Percentiles rank a stretch among this genome's conserved stretches.
Evolutionary conservation across 352 stramenopile genomes (phyloP).

Genomic region (Nothophytophthora sp.): DNA sequence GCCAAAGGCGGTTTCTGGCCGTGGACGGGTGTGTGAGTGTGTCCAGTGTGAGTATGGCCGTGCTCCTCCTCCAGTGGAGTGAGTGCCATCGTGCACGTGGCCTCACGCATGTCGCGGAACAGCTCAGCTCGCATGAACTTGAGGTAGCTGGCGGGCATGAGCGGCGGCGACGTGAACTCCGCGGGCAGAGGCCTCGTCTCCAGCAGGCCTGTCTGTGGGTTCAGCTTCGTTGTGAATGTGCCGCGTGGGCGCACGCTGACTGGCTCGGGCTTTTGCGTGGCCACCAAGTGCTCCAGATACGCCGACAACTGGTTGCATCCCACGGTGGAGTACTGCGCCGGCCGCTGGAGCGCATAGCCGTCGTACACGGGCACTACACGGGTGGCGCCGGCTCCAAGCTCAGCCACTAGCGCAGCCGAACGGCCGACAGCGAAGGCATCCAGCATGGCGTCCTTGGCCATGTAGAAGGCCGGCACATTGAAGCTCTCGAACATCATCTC

Average conservation of each 20-base stretch:
- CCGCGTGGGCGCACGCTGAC: conserved; percentile 59
- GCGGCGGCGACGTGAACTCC: conserved; percentile 38
- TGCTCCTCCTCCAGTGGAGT: conserved; percentile 51
- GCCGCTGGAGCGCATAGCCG: conserved; percentile 84
- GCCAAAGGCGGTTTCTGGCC: conserved; percentile 19
- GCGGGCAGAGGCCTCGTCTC: conserved; percentile 50
- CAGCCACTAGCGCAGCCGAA: conserved; percentile 85
- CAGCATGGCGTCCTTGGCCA: conserved; percentile 89
- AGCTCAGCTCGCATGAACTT: conserved; percentile 72
- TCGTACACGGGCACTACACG: conserved; percentile 91
- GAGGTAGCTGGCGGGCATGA: conserved; percentile 70
- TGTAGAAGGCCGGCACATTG: conserved; percentile 87
- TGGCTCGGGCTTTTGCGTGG: conserved; percentile 28
- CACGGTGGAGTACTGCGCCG: conserved; percentile 73
- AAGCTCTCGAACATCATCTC: conserved; percentile 95
- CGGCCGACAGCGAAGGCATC: conserved; percentile 91
- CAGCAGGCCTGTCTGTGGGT: conserved; percentile 48
- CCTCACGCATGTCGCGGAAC: conserved; percentile 80
- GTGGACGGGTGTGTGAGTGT: conserved; percentile 21
- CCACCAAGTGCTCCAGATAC: conserved; percentile 75
- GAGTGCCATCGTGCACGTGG: conserved; percentile 42
- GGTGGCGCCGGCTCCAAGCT: conserved; percentile 86
- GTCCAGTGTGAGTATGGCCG: no score
- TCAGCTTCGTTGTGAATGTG: conserved; percentile 62
- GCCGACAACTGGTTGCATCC: conserved; percentile 71